Percentiles rank a stretch among this genome's conserved stretches.
Conservation (phyloP, 495 filamentous ascomycete species). For the Penicillium waksmanii region DNA sequence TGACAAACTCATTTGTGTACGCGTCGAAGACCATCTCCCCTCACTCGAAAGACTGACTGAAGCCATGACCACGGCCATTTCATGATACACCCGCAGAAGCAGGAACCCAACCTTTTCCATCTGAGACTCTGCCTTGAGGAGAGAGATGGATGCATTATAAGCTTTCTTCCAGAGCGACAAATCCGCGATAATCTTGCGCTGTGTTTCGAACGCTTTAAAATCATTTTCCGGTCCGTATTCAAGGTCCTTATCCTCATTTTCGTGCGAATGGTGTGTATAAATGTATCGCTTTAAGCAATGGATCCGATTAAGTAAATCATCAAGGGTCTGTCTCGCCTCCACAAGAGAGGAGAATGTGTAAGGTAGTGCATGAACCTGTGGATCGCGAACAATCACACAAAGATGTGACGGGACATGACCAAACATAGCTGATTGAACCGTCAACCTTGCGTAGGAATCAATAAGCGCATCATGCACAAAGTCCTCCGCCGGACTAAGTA, state of each 20-base stretch:
- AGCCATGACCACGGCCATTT: slow-evolving; percentile 52
- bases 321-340: slow-evolving; percentile 21
- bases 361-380: slow-evolving; percentile 13
- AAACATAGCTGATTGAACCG: slow-evolving; percentile 26
- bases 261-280: background rate
- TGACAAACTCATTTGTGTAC: slow-evolving; percentile 40
- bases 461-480: slow-evolving; percentile 28
- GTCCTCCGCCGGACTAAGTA: slow-evolving; percentile 21
- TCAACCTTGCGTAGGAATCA: slow-evolving; percentile 23
- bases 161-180: slow-evolving; percentile 22
- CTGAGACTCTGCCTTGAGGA: slow-evolving; percentile 13
- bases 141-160: slow-evolving; percentile 11
- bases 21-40: slow-evolving; percentile 47
- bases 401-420: slow-evolving; percentile 24
- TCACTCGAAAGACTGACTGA: slow-evolving; percentile 37
- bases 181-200: slow-evolving; percentile 12
- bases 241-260: background rate
- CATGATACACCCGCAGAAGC: slow-evolving; percentile 48
- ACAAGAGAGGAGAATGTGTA: slow-evolving; percentile 14
- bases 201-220: slow-evolving; percentile 8
- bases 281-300: slow-evolving; percentile 21
- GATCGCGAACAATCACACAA: slow-evolving; percentile 20
- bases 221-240: background rate
- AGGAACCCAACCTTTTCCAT: slow-evolving; percentile 20
- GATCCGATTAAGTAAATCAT: slow-evolving; percentile 22